These are phyloP conservation scores for Alternaria angustiovoidea DNA, from an alignment of 2,329 filamentous ascomycete genomes.

Conservation along the genomic window DNA sequence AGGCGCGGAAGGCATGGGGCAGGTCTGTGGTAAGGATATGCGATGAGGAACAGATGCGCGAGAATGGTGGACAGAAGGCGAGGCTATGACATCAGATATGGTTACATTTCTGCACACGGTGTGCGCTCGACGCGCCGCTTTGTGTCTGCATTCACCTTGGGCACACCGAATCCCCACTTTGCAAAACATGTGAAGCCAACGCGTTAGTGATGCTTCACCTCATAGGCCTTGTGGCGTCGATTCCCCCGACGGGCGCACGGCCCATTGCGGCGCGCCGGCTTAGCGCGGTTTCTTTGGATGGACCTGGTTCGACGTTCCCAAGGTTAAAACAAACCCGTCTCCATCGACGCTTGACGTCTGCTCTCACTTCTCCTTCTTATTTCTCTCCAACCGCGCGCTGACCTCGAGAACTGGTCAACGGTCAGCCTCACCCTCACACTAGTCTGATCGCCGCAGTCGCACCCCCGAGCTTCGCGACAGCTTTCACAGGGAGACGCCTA, in stretches of 20 bases:
- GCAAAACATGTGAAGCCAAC: neutral
- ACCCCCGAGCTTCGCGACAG: slow-evolving; percentile 18
- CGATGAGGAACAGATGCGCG: slow-evolving; percentile 27
- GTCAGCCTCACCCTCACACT: neutral
- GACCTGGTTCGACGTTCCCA: slow-evolving; percentile 26
- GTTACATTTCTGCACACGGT: neutral
- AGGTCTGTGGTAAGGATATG: slow-evolving; percentile 63
- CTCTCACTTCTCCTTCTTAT: slow-evolving; percentile 8
- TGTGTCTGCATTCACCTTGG: too few species aligned
- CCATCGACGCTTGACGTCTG: slow-evolving; percentile 21
- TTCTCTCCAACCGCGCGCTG: slow-evolving; percentile 1
- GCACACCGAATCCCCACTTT: too few species aligned
- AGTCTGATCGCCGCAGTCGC: slow-evolving; percentile 2
- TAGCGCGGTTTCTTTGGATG: slow-evolving; percentile 34
- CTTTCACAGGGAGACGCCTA: slow-evolving; percentile 13
- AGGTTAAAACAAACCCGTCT: slow-evolving; percentile 29
- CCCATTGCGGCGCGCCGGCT: slow-evolving; percentile 12
- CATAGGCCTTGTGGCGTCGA: neutral
- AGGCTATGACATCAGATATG: neutral
- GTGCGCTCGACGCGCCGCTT: neutral
- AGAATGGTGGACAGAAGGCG: neutral
- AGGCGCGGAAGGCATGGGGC: slow-evolving; percentile 61
- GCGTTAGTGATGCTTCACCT: neutral
- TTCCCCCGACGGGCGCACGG: slow-evolving; percentile 18
- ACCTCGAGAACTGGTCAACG: neutral